Evolutionary conservation across 768 basidiomycete genomes (phyloP).

Genomic region (Paxillus rubicundulus): DNA sequence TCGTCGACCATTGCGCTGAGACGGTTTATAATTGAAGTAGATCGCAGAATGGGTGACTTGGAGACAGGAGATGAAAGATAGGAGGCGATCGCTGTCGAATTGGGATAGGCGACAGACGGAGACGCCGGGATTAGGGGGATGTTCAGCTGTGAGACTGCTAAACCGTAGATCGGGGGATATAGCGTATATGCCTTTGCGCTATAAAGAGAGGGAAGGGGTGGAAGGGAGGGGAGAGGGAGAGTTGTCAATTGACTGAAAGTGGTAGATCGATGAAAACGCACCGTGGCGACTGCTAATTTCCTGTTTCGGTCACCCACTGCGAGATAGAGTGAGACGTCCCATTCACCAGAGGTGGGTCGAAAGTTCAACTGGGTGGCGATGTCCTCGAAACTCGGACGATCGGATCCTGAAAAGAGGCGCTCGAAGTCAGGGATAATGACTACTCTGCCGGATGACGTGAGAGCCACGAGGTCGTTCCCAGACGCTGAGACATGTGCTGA

Average conservation of each 20-base stretch:
- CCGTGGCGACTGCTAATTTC: slow-evolving; percentile 48
- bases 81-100: slow-evolving; percentile 14
- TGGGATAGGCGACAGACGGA: slow-evolving; percentile 17
- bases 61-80: slow-evolving; percentile 44
- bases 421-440: slow-evolving; percentile 30
- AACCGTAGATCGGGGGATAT: slow-evolving; percentile 25
- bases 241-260: not conserved
- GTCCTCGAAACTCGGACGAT: slow-evolving; percentile 38
- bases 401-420: slow-evolving; percentile 27
- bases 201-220: not conserved
- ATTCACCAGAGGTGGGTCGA: slow-evolving; percentile 7
- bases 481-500: slow-evolving; percentile 46
- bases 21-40: slow-evolving; percentile 40
- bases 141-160: slow-evolving; percentile 22
- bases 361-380: slow-evolving; percentile 28
- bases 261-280: slow-evolving; percentile 12
- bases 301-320: slow-evolving; percentile 42
- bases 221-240: not conserved
- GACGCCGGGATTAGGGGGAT: slow-evolving; percentile 33
- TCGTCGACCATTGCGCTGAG: not conserved
- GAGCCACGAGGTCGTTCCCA: slow-evolving; percentile 38
- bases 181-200: slow-evolving; percentile 25
- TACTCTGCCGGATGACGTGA: slow-evolving; percentile 22
- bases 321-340: slow-evolving; percentile 43
- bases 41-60: slow-evolving; percentile 55